Evolutionary conservation across 495 filamentous ascomycete genomes (phyloP).

Genomic region (Neohortaea acidophila): DNA sequence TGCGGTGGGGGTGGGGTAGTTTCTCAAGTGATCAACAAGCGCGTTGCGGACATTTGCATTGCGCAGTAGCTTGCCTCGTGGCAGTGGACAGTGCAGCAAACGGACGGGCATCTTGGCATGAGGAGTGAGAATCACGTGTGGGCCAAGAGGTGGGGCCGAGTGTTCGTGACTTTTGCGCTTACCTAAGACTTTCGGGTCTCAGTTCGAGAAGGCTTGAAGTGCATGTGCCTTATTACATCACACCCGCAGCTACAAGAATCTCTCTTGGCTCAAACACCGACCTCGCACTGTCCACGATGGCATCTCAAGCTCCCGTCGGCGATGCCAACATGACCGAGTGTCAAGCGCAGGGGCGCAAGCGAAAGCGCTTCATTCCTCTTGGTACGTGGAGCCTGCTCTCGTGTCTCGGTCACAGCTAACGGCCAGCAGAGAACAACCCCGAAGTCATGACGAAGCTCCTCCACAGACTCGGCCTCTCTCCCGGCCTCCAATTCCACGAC

Average conservation of each 20-base stretch:
- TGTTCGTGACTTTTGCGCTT: too few species aligned
- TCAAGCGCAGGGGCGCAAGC: neutral
- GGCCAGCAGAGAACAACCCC: constrained; percentile 44
- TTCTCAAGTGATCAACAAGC: too few species aligned
- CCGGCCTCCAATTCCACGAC: constrained; percentile 56
- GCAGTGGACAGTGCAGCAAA: too few species aligned
- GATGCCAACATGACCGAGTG: neutral
- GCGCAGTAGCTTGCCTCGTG: too few species aligned
- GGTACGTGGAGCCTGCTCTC: neutral
- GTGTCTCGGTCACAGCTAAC: neutral
- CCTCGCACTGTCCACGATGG: neutral
- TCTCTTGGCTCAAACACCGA: neutral
- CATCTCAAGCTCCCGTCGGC: neutral
- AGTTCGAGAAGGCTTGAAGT: neutral
- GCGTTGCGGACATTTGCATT: too few species aligned
- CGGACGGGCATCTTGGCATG: too few species aligned
- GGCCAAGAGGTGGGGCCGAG: too few species aligned
- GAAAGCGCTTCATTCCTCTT: constrained; percentile 8
- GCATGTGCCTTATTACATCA: neutral
- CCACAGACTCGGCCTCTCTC: constrained; percentile 57
- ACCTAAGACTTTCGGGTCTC: neutral
- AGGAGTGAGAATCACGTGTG: neutral
- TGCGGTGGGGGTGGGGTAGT: too few species aligned
- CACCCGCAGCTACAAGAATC: neutral
- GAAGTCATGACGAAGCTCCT: constrained; percentile 63